Evolutionary conservation across 306 rosid genomes (phyloP), one percentile per base, ranked within the genome.

Genomic region (Arachis hypogaea): DNA sequence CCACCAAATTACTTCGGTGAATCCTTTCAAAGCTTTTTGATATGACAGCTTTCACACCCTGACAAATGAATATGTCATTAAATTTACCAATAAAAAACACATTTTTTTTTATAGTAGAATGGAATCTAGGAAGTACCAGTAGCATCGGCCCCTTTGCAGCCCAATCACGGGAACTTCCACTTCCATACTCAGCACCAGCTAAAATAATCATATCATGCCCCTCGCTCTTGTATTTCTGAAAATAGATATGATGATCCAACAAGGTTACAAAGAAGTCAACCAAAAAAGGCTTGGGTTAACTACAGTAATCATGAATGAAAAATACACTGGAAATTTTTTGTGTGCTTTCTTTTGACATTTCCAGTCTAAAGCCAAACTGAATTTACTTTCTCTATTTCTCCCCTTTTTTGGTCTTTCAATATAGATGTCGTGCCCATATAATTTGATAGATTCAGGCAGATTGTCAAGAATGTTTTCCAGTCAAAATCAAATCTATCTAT

Each of bases 81-180:
- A 44, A 69, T 51, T 44, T 45, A 63, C 68, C 11, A 46, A 41
- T 9, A 43, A 8, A 63, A 18, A 11, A 76, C 8, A 36, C 3
- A 56, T 18, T 46, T 11, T 16, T 28, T 33, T n/a, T 56, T 16
- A 63, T 62, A 75, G 49, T 16, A 66, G 49, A 59, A 67, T 66
- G 71, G 30, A 18, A n/a, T 66, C 30, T 4, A 64, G 59, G 44
- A 45, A 49, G 46, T 87, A 91, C 98, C 92, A 91, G 82, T 61
- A 93, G 93, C 97, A 78, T 91, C 71, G 97, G 97, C 38, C 97
- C 97, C 85, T 93, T 93, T 52, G 97, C 97, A 81, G 97, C 98
- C 97, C 97, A 93, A 80, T 93, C 98, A 38, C 97, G 96, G 22
- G 98, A 93, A 76, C 97, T 93, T 84, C 98, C 98, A 71, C 97